Evolutionary conservation across 2,329 filamentous ascomycete species (phyloP).

Genomic region (Gremmenia infestans): DNA sequence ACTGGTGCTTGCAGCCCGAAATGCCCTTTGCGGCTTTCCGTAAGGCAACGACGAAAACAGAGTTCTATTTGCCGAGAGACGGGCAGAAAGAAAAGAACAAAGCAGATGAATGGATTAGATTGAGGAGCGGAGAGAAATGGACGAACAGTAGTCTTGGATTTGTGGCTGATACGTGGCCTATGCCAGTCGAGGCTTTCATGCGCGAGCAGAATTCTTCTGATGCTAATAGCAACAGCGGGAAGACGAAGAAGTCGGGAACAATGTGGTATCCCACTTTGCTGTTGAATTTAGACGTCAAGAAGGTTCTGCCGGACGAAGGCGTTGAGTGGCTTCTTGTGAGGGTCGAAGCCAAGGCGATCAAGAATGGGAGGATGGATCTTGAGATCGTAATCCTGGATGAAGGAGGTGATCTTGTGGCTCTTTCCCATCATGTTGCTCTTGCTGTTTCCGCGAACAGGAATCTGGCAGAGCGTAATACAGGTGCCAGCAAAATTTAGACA

Average conservation of each 20-base stretch:
- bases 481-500: slow-evolving; percentile 14
- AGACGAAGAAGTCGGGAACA: slow-evolving; percentile 14
- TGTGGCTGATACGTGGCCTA: slow-evolving; percentile 62
- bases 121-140: slow-evolving; percentile 55
- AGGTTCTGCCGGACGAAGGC: slow-evolving; percentile 59
- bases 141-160: slow-evolving; percentile 61
- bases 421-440: slow-evolving; percentile 64
- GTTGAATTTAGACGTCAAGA: slow-evolving; percentile 74
- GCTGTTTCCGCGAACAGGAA: slow-evolving; percentile 62
- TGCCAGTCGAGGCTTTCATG: slow-evolving; percentile 52
- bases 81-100: slow-evolving; percentile 37
- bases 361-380: slow-evolving; percentile 69
- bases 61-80: slow-evolving; percentile 46
- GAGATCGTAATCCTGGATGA: slow-evolving; percentile 65
- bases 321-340: slow-evolving; percentile 69
- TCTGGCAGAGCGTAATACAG: slow-evolving; percentile 26
- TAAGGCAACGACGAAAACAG: slow-evolving; percentile 40
- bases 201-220: slow-evolving; percentile 28
- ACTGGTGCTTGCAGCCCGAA: slow-evolving; percentile 35
- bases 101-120: slow-evolving; percentile 64
- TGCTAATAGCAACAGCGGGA: slow-evolving; percentile 13
- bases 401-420: slow-evolving; percentile 57
- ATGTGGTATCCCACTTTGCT: slow-evolving; percentile 51
- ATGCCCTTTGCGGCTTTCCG: slow-evolving; percentile 30
- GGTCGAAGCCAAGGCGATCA: slow-evolving; percentile 59